Base-by-base conservation (phyloP, 768 basidiomycete species). In the Tremella fuciformis region DNA sequence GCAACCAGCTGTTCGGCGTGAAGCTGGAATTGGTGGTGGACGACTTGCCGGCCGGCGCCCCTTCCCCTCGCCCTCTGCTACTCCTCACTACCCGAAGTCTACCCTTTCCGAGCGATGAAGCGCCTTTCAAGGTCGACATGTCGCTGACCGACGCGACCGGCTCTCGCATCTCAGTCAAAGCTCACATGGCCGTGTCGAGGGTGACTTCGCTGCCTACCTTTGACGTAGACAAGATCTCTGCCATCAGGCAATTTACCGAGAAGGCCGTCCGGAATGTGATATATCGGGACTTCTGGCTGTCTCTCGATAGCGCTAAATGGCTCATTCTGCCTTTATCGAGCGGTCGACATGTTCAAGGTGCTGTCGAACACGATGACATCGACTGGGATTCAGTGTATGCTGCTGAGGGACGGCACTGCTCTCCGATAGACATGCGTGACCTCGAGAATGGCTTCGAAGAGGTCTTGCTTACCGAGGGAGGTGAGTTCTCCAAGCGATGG, bases 331-430 rank as follows among this genome's bases (percentile, higher is more conserved):
- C 13, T 16, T 13, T n/a, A 21, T 3, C n/a, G 19, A 50, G 25
- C 51, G 24, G 13, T 26, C 38, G 29, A 40, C 19, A 25, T 15
- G 51, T 26, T 26, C 24, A 64, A 48, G 42, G 11, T 60, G 29
- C 29, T 11, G 11, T 34, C 15, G 53, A 24, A 22, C 24, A 53
- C 9, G 34, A 46, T 21, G 58, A 67, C 26, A 60, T 72, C 37
- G 63, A 58, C 21, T 72, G 71, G 71, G 60, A 65, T 7, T 65
- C 69, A 34, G 55, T 72, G 2, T n/a, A 19, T 3, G 26, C 57
- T 8, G 56, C 40, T 1, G 49, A 58, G 13, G 62, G 59, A n/a
- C 59, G 53, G 7, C 13, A 57, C 34, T 44, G 24, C n/a, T 50
- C 54, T 1, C 55, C 67, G 2, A 59, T 67, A 47, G 19, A 59